These are phyloP conservation scores for Dentipellis fragilis DNA, from an alignment of 768 basidiomycete species.

Conservation along the genomic window DNA sequence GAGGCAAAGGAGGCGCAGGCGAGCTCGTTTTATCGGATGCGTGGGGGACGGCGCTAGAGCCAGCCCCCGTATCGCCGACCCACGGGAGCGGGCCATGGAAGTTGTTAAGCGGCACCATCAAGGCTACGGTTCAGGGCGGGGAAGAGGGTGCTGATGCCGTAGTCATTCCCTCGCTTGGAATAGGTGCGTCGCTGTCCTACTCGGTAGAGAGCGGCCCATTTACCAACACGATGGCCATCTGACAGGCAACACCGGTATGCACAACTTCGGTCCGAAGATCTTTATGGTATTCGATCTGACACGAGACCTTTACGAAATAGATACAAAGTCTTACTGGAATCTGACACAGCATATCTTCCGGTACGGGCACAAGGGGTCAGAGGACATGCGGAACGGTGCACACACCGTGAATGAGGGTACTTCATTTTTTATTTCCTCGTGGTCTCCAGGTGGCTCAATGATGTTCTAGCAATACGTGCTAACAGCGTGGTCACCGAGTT, in stretches of 20 bases:
- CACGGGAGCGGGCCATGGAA: conserved; percentile 25
- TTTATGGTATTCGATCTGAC: no score
- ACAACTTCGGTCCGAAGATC: background rate
- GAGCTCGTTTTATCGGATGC: conserved; percentile 27
- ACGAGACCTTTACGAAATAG: conserved; percentile 13
- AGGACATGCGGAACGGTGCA: conserved; percentile 14
- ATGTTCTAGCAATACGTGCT: conserved; percentile 19
- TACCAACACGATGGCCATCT: background rate
- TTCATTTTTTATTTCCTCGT: background rate
- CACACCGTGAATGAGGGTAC: conserved; percentile 24
- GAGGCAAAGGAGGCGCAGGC: conserved; percentile 18
- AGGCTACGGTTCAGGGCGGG: conserved; percentile 20
- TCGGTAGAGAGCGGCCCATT: no score
- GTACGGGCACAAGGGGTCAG: conserved; percentile 23
- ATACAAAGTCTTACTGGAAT: conserved; percentile 36
- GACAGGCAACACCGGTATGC: conserved; percentile 24
- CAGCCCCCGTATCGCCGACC: conserved; percentile 33
- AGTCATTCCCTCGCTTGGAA: conserved; percentile 19
- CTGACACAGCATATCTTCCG: conserved; percentile 38
- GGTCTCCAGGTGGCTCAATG: background rate
- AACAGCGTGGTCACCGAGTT: conserved; percentile 32
- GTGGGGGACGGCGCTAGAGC: conserved; percentile 23
- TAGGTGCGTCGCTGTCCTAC: conserved; percentile 20
- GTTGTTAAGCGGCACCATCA: conserved; percentile 34
- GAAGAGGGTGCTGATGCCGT: conserved; percentile 17